Conservation (phyloP, 306 rosid species). For the Dryas octopetala region DNA sequence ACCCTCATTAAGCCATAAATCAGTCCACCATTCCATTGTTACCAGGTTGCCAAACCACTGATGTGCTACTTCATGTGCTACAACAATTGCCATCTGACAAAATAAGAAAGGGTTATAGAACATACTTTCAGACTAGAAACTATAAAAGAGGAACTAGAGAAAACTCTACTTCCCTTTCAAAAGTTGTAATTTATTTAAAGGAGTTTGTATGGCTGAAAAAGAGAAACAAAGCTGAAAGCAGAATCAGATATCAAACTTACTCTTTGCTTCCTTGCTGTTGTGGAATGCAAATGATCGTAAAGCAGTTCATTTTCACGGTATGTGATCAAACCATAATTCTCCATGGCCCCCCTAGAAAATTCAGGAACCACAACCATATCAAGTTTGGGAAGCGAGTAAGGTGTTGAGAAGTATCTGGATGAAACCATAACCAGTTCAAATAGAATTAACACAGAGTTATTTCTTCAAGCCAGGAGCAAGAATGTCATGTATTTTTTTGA, state of each 20-base stretch:
- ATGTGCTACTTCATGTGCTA: slow-evolving; percentile 67
- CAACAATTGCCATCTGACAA: slow-evolving; percentile 40
- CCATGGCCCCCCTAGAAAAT: slow-evolving; percentile 66
- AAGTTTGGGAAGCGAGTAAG: slow-evolving; percentile 54
- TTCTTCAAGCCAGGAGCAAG: not conserved
- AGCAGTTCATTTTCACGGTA: slow-evolving; percentile 56
- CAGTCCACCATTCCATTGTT: slow-evolving; percentile 77
- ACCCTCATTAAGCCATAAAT: slow-evolving; percentile 76
- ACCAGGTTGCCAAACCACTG: slow-evolving; percentile 84
- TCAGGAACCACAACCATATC: slow-evolving; percentile 66
- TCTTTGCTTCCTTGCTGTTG: slow-evolving; percentile 44
- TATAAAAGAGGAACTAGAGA: not conserved
- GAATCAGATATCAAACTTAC: slow-evolving; percentile 30
- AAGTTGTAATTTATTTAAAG: not conserved
- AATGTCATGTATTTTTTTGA: no score
- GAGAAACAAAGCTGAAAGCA: not conserved
- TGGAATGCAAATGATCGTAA: slow-evolving; percentile 42
- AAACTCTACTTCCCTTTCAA: not conserved
- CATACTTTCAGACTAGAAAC: not conserved
- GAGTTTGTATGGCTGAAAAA: not conserved
- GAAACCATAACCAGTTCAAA: slow-evolving; percentile 12
- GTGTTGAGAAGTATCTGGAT: slow-evolving; percentile 54
- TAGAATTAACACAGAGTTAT: not conserved
- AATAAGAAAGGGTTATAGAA: slow-evolving; percentile 8
- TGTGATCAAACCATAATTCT: slow-evolving; percentile 62